These are phyloP conservation scores for Syncephalis plumigaleata DNA, from an alignment of 371 early-diverging fungal genomes.

Conservation along the genomic window DNA sequence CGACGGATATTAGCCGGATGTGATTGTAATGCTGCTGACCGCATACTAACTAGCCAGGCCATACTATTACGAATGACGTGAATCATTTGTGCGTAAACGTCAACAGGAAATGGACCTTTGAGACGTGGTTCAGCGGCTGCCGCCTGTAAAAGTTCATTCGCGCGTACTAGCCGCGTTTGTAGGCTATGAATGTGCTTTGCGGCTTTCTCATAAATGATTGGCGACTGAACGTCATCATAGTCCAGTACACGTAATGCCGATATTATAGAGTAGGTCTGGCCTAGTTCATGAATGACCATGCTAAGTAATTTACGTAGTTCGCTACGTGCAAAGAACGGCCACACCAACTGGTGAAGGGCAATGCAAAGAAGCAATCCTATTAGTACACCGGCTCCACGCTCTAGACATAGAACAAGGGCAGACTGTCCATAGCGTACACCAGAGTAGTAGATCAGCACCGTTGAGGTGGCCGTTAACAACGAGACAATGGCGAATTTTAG, in stretches of 20 bases:
- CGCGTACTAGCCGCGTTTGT: not conserved
- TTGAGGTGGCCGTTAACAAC: too few species aligned
- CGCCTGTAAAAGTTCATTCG: not conserved
- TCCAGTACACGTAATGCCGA: slow-evolving; percentile 5
- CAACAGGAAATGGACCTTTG: slow-evolving; percentile 33
- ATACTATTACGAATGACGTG: slow-evolving; percentile 27
- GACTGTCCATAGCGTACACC: too few species aligned
- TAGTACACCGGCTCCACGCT: slow-evolving; percentile 23
- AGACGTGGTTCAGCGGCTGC: slow-evolving; percentile 24
- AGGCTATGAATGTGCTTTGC: not conserved
- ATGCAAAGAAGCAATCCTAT: slow-evolving; percentile 31
- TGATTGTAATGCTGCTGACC: slow-evolving; percentile 23
- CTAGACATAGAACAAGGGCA: too few species aligned
- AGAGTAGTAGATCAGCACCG: slow-evolving; percentile 5
- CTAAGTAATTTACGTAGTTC: slow-evolving; percentile 28
- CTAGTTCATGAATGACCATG: slow-evolving; percentile 12
- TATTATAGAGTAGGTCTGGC: slow-evolving; percentile 10
- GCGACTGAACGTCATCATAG: slow-evolving; percentile 10
- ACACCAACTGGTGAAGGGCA: slow-evolving; percentile 26
- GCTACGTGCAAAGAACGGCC: slow-evolving; percentile 41
- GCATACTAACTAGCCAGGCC: slow-evolving; percentile 29
- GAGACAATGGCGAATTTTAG: too few species aligned
- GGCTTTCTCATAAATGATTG: too few species aligned
- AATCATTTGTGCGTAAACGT: slow-evolving; percentile 31
- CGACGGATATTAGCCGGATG: slow-evolving; percentile 9